Evolutionary conservation across 306 rosid species (phyloP), one percentile per base, ranked within the genome.

Genomic region (Gleditsia sinensis): DNA sequence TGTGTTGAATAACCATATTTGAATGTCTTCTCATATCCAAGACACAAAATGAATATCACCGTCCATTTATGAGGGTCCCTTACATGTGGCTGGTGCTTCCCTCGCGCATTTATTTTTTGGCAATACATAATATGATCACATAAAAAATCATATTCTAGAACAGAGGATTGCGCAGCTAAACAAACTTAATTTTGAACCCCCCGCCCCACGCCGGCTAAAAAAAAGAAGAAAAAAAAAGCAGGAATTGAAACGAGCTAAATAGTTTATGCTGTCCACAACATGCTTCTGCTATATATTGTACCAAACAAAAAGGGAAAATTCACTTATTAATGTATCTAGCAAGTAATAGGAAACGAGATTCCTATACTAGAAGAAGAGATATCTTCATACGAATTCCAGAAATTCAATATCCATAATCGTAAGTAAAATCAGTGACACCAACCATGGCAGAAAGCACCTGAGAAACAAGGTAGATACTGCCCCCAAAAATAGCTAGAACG

Each of bases 401-500:
- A 21, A 79, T 14, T 80, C 71, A 88, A 83, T 86, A 80, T 45
- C 79, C 83, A 73, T 84, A 94, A 37, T 91, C 89, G 36, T 94
- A 91, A 75, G 80, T 28, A 66, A 94, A 94, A 20, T 94, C 96
- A 49, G 93, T 65, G 56, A 88, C 84, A 76, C 96, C 99, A 78
- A 94, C 82, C 99, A 94, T 94, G 58, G 97, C 99, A 48, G 92
- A 85, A 54, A 92, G 75, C 0, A 92, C 93, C 58, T 94, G 96
- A 45, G 97, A 84, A 36, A 94, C 72, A 48, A 92, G 43, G 85
- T 56, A 88, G 80, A 92, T 7, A 9, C 86, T 75, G 17, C 89
- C 97, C 11, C 84, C 97, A 5, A 94, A 74, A 53, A 94, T 79
- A 58, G 49, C 83, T 71, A 94, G 4, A 27, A 94, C 49, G 25